phyloP scores from a whole-genome alignment of 2,329 filamentous ascomycete genomes.

The Neoarthrinium moseri region DNA sequence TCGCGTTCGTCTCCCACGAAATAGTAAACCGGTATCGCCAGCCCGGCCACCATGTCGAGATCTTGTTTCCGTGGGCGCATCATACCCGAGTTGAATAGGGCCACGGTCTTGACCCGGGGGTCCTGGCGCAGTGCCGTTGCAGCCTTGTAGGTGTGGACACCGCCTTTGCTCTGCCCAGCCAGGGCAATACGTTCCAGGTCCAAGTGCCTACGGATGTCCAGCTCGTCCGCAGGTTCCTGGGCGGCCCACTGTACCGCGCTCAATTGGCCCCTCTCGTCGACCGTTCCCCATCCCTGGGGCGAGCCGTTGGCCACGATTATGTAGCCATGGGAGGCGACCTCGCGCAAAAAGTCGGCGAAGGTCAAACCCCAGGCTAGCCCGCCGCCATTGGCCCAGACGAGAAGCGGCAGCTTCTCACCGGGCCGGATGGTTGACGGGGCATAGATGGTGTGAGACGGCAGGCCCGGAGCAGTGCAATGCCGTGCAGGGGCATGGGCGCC shows the following conservation, averaged over 20 bases:
- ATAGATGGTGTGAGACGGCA: not conserved
- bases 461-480: not conserved
- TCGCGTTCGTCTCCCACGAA: not conserved
- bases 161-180: slow-evolving; percentile 1
- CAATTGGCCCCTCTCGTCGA: slow-evolving; percentile 1
- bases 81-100: not conserved
- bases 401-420: not conserved
- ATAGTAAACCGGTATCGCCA: not conserved
- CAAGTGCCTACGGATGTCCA: not conserved
- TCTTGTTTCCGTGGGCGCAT: not conserved
- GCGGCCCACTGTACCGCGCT: not conserved
- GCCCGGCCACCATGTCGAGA: not conserved
- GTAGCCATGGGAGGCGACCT: slow-evolving; percentile 1
- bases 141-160: not conserved
- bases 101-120: not conserved
- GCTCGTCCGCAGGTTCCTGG: not conserved
- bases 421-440: not conserved
- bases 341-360: slow-evolving; percentile 1
- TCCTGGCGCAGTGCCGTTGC: not conserved
- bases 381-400: not conserved
- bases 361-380: not conserved
- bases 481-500: not conserved
- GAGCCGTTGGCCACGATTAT: not conserved
- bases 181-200: not conserved
- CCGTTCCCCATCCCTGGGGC: not conserved